Conservation (phyloP, 2,329 filamentous ascomycete genomes). For the Huntiella abstrusa region DNA sequence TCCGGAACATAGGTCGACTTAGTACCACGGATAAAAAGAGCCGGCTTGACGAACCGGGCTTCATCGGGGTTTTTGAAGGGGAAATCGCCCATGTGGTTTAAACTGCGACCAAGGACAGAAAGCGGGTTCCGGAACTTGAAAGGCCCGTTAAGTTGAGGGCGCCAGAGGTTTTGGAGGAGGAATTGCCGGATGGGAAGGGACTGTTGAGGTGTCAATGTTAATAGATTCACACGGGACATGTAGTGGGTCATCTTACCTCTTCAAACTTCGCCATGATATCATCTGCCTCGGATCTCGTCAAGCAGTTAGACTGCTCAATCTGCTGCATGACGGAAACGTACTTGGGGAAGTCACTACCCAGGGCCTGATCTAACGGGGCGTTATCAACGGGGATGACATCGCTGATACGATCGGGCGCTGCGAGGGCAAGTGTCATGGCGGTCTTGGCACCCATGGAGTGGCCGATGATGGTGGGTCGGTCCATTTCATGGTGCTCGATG, state of each 20-base stretch:
- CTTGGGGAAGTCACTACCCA: slow-evolving; percentile 55
- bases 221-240: background rate
- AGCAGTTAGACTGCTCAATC: slow-evolving; percentile 51
- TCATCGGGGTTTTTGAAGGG: slow-evolving; percentile 59
- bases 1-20: slow-evolving; percentile 63
- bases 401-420: slow-evolving; percentile 44
- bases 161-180: slow-evolving; percentile 66
- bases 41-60: slow-evolving; percentile 52
- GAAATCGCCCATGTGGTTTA: slow-evolving; percentile 72
- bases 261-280: slow-evolving; percentile 59
- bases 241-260: slow-evolving; percentile 25
- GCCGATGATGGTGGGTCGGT: slow-evolving; percentile 60
- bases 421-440: slow-evolving; percentile 70
- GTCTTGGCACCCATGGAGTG: slow-evolving; percentile 97
- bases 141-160: slow-evolving; percentile 28
- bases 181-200: slow-evolving; percentile 72
- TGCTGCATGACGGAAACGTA: slow-evolving; percentile 74
- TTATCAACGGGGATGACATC: slow-evolving; percentile 79
- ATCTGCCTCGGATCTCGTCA: slow-evolving; percentile 60
- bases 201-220: slow-evolving; percentile 17
- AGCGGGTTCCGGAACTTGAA: slow-evolving; percentile 69
- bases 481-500: slow-evolving; percentile 50
- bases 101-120: slow-evolving; percentile 42
- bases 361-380: slow-evolving; percentile 61
- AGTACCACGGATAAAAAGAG: slow-evolving; percentile 65